phyloP scores from a whole-genome alignment of 169 alveolate genomes.

The Plasmodium yoelii region DNA sequence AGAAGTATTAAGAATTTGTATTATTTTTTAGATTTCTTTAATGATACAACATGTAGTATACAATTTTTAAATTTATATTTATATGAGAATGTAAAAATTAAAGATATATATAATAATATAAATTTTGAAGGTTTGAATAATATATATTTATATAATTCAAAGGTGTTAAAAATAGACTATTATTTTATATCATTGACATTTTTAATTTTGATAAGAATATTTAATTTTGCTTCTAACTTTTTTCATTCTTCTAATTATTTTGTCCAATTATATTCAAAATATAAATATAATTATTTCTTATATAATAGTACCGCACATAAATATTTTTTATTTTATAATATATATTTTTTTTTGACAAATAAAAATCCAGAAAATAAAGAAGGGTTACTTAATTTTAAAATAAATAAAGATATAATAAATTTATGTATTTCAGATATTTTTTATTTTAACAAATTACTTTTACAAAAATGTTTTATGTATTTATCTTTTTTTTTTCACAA shows the following conservation, averaged over 20 bases:
- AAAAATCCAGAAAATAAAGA: neutral
- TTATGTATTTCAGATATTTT: slow-evolving; percentile 28
- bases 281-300: slow-evolving; percentile 57
- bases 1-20: slow-evolving; percentile 29
- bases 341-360: slow-evolving; percentile 8
- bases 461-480: slow-evolving; percentile 55
- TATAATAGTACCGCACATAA: slow-evolving; percentile 7
- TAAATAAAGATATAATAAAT: slow-evolving; percentile 1
- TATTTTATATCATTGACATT: slow-evolving; percentile 31
- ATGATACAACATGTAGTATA: slow-evolving; percentile 18
- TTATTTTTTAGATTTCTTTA: slow-evolving; percentile 34
- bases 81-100: slow-evolving; percentile 18
- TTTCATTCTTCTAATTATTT: slow-evolving; percentile 32
- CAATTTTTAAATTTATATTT: slow-evolving; percentile 40
- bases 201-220: slow-evolving; percentile 16
- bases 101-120: slow-evolving; percentile 20
- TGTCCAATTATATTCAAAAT: slow-evolving; percentile 28
- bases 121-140: slow-evolving; percentile 37
- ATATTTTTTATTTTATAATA: slow-evolving; percentile 51
- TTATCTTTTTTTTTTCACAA: slow-evolving; percentile 47
- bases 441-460: slow-evolving; percentile 27
- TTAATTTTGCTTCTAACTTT: slow-evolving; percentile 31
- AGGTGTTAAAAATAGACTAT: slow-evolving; percentile 30
- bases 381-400: neutral
- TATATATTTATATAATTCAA: slow-evolving; percentile 40